phyloP scores from a whole-genome alignment of 2,329 filamentous ascomycete species.

The Phoma sp. region DNA sequence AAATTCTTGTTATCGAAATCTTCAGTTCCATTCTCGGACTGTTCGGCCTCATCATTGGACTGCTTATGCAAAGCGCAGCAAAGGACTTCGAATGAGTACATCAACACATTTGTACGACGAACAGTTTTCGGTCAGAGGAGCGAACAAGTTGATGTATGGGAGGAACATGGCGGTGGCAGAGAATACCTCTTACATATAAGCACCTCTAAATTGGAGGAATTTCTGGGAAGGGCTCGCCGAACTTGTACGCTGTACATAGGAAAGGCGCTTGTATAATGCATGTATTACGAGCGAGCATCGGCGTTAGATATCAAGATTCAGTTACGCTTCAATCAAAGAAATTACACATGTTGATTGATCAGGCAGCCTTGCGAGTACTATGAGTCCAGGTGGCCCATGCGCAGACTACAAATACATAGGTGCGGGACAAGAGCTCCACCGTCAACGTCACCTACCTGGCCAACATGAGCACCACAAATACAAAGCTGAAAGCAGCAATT shows the following conservation, averaged over 20 bases:
- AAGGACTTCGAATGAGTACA: conserved; percentile 65
- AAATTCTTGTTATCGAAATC: conserved; percentile 98
- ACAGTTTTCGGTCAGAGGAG: not conserved
- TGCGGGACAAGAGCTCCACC: conserved; percentile 31
- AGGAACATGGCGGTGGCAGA: not conserved
- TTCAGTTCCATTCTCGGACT: conserved; percentile 97
- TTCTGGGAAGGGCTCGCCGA: conserved; percentile 3
- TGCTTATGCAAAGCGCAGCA: conserved; percentile 86
- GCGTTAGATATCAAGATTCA: conserved; percentile 34
- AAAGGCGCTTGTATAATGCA: conserved; percentile 46
- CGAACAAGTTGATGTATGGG: not conserved
- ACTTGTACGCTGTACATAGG: conserved; percentile 42
- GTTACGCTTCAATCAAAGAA: conserved; percentile 6
- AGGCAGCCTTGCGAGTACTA: conserved; percentile 7
- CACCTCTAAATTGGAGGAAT: conserved; percentile 4
- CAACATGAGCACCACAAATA: conserved; percentile 43
- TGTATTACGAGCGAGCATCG: conserved; percentile 44
- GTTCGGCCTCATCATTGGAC: conserved; percentile 93
- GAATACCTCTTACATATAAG: conserved; percentile 19
- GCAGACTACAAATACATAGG: conserved; percentile 8
- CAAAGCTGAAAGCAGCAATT: conserved; percentile 73
- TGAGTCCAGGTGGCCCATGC: conserved; percentile 29
- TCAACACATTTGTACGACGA: not conserved
- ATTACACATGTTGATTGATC: not conserved
- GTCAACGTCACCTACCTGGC: conserved; percentile 17